Evolutionary conservation across 768 basidiomycete species (phyloP).

Genomic region (Lactarius hengduanensis): DNA sequence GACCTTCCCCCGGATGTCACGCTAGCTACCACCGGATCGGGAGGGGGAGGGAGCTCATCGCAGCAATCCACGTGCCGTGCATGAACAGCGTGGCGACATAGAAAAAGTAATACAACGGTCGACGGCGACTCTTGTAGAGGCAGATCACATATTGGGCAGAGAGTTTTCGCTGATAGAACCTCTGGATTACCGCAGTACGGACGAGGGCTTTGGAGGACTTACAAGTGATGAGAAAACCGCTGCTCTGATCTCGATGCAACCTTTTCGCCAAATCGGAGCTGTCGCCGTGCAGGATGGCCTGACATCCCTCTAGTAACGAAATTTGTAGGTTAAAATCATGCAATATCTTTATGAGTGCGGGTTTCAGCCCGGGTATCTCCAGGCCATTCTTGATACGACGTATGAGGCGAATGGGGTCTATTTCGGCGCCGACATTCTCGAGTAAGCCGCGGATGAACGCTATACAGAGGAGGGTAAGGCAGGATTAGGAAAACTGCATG

Average conservation of each 20-base stretch:
- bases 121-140: conserved; percentile 58
- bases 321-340: conserved; percentile 96
- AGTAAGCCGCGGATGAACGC: conserved; percentile 93
- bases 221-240: conserved; percentile 79
- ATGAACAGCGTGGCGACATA: conserved; percentile 89
- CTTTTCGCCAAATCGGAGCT: conserved; percentile 65
- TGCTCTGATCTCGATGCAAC: conserved; percentile 73
- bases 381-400: conserved; percentile 94
- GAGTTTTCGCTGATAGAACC: conserved; percentile 50
- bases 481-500: background rate
- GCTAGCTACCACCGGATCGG: conserved; percentile 52
- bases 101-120: conserved; percentile 67
- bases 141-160: conserved; percentile 65
- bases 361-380: conserved; percentile 93
- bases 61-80: conserved; percentile 70
- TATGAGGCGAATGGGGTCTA: conserved; percentile 92
- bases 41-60: conserved; percentile 59
- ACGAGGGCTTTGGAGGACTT: conserved; percentile 33
- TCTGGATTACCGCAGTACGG: conserved; percentile 3
- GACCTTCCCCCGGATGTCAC: conserved; percentile 43
- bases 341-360: conserved; percentile 93
- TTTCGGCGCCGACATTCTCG: conserved; percentile 95
- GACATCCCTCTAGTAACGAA: conserved; percentile 89
- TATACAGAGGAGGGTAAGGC: conserved; percentile 40
- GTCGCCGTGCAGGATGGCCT: conserved; percentile 82